Evolutionary conservation across 1,284 basidiomycete species (phyloP).

Genomic region (Ustilago xerochloae): DNA sequence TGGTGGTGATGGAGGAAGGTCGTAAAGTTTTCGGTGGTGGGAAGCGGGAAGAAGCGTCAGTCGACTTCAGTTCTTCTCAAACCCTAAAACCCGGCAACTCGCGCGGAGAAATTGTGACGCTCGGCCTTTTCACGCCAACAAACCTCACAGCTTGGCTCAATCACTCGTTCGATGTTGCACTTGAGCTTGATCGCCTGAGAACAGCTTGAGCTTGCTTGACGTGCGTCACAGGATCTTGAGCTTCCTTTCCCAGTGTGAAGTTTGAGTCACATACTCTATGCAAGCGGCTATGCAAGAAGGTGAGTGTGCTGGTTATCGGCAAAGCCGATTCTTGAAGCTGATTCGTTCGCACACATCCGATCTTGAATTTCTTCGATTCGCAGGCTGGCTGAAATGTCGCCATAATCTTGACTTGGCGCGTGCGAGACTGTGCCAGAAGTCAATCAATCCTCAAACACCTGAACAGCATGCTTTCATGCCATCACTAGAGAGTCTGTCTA

Average conservation of each 20-base stretch:
- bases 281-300: constrained; percentile 4
- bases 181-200: not conserved
- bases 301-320: not conserved
- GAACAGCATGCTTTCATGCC: not conserved
- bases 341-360: not conserved
- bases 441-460: not conserved
- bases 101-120: not conserved
- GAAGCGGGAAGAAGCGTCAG: no score
- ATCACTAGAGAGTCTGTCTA: not conserved
- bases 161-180: not conserved
- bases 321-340: constrained; percentile 2
- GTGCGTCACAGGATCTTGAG: not conserved
- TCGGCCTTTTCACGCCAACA: not conserved
- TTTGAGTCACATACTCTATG: not conserved
- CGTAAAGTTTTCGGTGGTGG: not conserved
- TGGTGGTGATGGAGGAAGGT: not conserved
- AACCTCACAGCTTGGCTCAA: not conserved
- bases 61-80: not conserved
- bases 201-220: not conserved
- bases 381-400: not conserved
- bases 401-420: not conserved
- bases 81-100: constrained; percentile 2
- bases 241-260: not conserved
- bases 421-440: not conserved
- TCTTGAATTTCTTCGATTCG: not conserved